Evolutionary conservation across 176 grass and related monocot species (phyloP), one percentile per base, ranked within the genome.

Genomic region (Phragmites australis): DNA sequence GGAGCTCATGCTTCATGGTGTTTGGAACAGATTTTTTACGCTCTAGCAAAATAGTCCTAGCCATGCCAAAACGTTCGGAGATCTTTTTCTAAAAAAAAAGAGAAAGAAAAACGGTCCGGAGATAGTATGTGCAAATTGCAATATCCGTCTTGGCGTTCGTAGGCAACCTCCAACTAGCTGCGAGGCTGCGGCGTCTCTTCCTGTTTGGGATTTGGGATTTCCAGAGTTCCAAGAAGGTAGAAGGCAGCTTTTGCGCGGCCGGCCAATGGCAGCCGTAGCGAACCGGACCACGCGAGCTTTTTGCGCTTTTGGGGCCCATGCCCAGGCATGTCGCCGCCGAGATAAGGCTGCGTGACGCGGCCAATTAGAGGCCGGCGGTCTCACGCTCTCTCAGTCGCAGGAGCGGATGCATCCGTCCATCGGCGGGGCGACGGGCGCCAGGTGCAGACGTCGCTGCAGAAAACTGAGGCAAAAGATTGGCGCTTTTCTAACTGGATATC

Each of bases 211-310:
- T 17, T 32, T 17, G 5, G 22, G 34, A 31, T 65, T 63, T 40
- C 17, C n/a, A 18, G 72, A 69, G 21, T 13, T 67, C 63, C 40
- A 48, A 70, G n/a, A 23, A 44, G 26, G 18, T 29, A 40, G 2
- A 32, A 31, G 16, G 17, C 9, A 40, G 41, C 50, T 27, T 15
- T 16, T 15, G 70, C 6, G 29, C 25, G n/a, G 15, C 17, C 9
- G 26, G 13, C 85, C 78, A 82, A 68, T 69, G 52, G 40, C 76
- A 58, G 77, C 77, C 27, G 14, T 63, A 40, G 63, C 85, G 43
- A 82, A 82, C 6, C 46, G 70, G 79, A 77, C 21, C 65, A 83
- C 73, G 79, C 46, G 8, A 82, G 1, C 73, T 2, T 39, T 77
- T 37, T 34, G 21, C 56, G 6, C 60, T 46, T 54, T 46, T 12